Evolutionary conservation across 192 early-diverging fungal species (phyloP), one percentile per base, ranked within the genome.

Genomic region (Podila clonocystis): DNA sequence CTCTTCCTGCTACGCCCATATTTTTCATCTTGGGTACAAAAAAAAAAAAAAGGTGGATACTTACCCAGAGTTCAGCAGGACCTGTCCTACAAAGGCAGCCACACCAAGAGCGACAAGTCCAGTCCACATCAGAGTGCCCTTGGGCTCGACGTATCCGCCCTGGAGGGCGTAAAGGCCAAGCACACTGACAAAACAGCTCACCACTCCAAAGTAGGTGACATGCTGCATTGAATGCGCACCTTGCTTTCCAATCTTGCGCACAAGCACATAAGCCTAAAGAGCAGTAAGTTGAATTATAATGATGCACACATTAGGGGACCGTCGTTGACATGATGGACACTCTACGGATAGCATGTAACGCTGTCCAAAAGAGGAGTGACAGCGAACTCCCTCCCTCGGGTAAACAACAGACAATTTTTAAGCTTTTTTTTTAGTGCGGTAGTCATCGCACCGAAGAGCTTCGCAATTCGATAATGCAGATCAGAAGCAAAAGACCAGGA

Each of bases 161-260:
- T 86, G 85, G 8, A 76, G 45, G 8, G 72, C 33, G 38, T 68
- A 70, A 11, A 90, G 61, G 4, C 84, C 89, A 74, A 89, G n/a
- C 49, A 72, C 13, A 69, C 74, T 58, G 17, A 94, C 65, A 8
- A 90, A 50, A 26, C 87, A 82, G 22, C 90, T 90, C 50, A 93
- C 70, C 2, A 74, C 77, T 15, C 94, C 94, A 85, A 94, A 94
- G 67, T 94, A 94, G 28, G 90, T 87, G 3, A 94, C 93, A 64
- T 94, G 94, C 33, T 93, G 91, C 87, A 94, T 91, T 24, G 87
- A 91, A 70, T 94, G 91, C 9, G 90, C 91, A 5, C 85, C 82
- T 49, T 78, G 69, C n/a, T 84, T 83, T 5, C 93, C 93, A 50
- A 94, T 88, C 68, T 89, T 89, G 65, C 93, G 90, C 28, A 94